phyloP scores from a whole-genome alignment of 1,284 basidiomycete genomes.

The Apiotrichum gracile region DNA sequence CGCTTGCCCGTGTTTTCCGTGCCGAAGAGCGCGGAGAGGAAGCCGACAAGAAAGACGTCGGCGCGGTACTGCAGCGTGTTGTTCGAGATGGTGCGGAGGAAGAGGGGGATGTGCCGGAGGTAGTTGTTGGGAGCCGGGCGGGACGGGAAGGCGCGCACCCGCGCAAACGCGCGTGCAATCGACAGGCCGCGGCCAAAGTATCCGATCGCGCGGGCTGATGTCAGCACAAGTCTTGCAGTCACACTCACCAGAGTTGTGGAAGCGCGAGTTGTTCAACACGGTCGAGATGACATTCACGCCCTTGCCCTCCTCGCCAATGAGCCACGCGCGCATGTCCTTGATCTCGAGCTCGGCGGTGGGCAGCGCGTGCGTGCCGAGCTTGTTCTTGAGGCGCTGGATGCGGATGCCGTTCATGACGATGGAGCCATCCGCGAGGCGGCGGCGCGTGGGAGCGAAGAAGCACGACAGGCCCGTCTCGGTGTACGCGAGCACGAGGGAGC shows the following conservation, averaged over 20 bases:
- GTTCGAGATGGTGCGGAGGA: constrained; percentile 59
- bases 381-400: constrained; percentile 70
- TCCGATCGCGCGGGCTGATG: constrained; percentile 53
- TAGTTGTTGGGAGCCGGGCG: constrained; percentile 52
- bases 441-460: constrained; percentile 53
- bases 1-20: constrained; percentile 56
- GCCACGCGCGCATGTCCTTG: constrained; percentile 58
- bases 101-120: constrained; percentile 48
- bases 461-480: constrained; percentile 56
- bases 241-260: constrained; percentile 57
- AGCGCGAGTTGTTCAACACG: constrained; percentile 68
- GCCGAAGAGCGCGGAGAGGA: constrained; percentile 57
- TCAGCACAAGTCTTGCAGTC: background rate
- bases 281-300: constrained; percentile 66
- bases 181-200: constrained; percentile 58
- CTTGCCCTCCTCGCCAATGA: constrained; percentile 57
- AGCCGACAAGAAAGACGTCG: constrained; percentile 59
- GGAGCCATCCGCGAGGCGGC: constrained; percentile 32
- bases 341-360: constrained; percentile 73
- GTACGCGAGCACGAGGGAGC: constrained; percentile 13
- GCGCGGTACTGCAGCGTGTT: constrained; percentile 61
- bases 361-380: constrained; percentile 67
- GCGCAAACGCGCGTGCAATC: constrained; percentile 60
- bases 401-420: constrained; percentile 60
- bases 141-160: constrained; percentile 50